These are phyloP conservation scores for Cinnamomum micranthum DNA, from an alignment of 164 flowering plant species.

Conservation along the genomic window DNA sequence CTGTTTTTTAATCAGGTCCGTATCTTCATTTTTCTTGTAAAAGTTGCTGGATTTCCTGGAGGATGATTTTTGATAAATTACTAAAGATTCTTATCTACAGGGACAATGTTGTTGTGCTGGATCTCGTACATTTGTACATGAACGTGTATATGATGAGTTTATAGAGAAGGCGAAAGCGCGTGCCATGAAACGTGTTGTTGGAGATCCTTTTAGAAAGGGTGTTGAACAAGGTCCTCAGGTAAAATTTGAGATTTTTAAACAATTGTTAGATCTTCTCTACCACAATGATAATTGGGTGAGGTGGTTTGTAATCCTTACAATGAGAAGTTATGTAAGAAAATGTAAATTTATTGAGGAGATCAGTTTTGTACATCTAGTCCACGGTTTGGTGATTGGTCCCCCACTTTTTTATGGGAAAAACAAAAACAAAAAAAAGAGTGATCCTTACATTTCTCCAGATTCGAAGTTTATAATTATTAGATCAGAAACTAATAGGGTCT, in stretches of 20 bases:
- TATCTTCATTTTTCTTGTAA: not conserved
- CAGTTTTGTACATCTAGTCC: not conserved
- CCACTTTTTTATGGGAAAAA: not conserved
- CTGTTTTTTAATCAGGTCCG: constrained; percentile 79
- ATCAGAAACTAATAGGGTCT: not conserved
- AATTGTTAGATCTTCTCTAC: not conserved
- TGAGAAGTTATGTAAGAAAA: not conserved
- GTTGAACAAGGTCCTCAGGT: constrained; percentile 98
- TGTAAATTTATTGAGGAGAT: not conserved
- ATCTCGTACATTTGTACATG: constrained; percentile 87
- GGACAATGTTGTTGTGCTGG: constrained; percentile 96
- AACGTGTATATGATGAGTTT: constrained; percentile 73
- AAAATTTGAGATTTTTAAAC: not conserved
- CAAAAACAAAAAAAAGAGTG: not conserved
- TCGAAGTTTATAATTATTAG: not conserved
- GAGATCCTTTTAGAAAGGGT: constrained; percentile 82
- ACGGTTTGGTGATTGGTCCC: not conserved
- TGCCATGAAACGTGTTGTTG: constrained; percentile 66
- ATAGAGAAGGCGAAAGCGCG: constrained; percentile 76
- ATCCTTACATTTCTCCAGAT: not conserved
- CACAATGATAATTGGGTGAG: not conserved
- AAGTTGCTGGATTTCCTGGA: not conserved
- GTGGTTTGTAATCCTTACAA: not conserved
- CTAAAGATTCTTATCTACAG: constrained; percentile 27
- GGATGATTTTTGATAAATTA: not conserved